These are phyloP conservation scores for Penicillium sp. DNA, from an alignment of 2,329 filamentous ascomycete genomes.

Conservation along the genomic window DNA sequence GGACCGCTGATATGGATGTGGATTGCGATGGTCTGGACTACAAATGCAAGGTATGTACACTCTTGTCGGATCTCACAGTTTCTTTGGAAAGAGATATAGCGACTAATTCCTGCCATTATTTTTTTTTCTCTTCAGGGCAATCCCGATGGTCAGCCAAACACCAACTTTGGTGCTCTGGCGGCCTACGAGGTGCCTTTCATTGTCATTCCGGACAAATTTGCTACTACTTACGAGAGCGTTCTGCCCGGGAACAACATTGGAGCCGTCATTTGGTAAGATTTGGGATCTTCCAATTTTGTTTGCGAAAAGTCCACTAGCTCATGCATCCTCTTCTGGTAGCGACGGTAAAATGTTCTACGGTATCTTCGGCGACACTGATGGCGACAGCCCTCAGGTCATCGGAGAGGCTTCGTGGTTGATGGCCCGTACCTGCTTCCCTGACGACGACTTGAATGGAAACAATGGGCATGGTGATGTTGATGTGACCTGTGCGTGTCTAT, in stretches of 20 bases:
- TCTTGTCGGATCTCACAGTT: no score
- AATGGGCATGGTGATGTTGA: conserved; percentile 22
- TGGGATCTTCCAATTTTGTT: no score
- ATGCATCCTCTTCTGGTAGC: conserved; percentile 7
- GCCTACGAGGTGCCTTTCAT: conserved; percentile 30
- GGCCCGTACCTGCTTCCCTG: conserved; percentile 29
- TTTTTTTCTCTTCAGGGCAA: conserved; percentile 19
- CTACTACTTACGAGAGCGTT: conserved; percentile 10
- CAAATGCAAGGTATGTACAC: conserved; percentile 18
- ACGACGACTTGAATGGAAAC: conserved; percentile 23
- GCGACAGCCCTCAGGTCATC: conserved; percentile 24
- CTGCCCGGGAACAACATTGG: conserved; percentile 26
- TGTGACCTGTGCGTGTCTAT: conserved; percentile 24
- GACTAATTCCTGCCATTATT: neutral
- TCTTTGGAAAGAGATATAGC: no score
- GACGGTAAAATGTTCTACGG: conserved; percentile 31
- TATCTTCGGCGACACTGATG: conserved; percentile 28
- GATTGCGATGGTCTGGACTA: conserved; percentile 29
- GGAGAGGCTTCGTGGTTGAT: conserved; percentile 33
- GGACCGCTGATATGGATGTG: conserved; percentile 30
- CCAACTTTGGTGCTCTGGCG: conserved; percentile 26
- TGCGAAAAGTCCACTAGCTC: no score
- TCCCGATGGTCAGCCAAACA: conserved; percentile 20
- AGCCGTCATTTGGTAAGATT: conserved; percentile 26
- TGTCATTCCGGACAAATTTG: conserved; percentile 28